Base-by-base conservation (phyloP, 306 rosid species). In the Vigna angularis region DNA sequence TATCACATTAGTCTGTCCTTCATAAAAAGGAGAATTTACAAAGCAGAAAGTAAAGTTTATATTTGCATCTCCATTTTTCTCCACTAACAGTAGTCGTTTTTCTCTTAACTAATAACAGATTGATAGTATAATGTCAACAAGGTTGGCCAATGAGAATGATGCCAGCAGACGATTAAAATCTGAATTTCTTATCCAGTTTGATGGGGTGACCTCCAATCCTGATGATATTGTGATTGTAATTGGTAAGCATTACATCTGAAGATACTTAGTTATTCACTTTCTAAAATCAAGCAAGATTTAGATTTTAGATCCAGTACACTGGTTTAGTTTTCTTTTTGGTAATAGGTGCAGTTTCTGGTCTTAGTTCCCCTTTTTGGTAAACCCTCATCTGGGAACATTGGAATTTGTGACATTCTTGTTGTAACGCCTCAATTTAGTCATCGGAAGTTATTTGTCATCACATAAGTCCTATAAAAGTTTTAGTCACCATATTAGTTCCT, bases 131-230 rank as follows among this genome's bases (percentile, higher is more conserved):
- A 89, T 95, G 98, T 95, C 98, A 58, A 89, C 93, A 70, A 95
- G 98, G 81, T 63, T 66, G 85, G 87, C 93, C 36, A 87, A 86
- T 69, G 98, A 95, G 79, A 86, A 89, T 88, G 98, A 95, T 56
- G 97, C 98, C 57, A 95, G 98, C 84, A 90, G 98, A 87, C 86
- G 97, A 78, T 85, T 95, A 78, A 95, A 95, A 84, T 95, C 98
- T 49, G 98, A 95, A 90, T 95, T 95, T 76, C 90, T 95, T 48
- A 90, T 95, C 72, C 98, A 95, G 85, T 95, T 95, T 85, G 98
- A 95, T 86, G 98, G 98, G 69, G 98, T 95, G 86, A 86, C 93
- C 42, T 95, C 98, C 75, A 95, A 87, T 89, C 81, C 91, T 77
- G 76, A 87, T 86, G 98, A 95, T 78, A 88, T 91, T 56, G 93